These are phyloP conservation scores for Mycena vulgaris DNA, from an alignment of 768 basidiomycete species.

Conservation along the genomic window DNA sequence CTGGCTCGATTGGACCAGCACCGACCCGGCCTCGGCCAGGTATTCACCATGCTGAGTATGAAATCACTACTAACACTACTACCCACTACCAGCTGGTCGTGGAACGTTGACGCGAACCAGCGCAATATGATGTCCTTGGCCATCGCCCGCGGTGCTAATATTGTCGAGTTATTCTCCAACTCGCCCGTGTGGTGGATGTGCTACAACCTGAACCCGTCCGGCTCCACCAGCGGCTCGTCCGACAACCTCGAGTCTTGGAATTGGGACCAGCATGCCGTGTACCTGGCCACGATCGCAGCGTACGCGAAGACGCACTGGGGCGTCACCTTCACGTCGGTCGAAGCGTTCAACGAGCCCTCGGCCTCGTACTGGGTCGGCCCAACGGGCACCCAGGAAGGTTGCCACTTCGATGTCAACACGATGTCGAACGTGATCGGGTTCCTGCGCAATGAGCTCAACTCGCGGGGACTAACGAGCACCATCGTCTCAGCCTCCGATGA, in stretches of 20 bases:
- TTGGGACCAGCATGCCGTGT: conserved; percentile 37
- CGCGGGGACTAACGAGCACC: conserved; percentile 32
- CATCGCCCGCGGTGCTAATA: conserved; percentile 32
- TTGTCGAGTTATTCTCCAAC: conserved; percentile 39
- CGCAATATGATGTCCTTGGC: conserved; percentile 35
- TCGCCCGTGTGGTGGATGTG: conserved; percentile 39
- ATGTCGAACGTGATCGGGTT: conserved; percentile 35
- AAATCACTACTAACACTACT: too few species aligned
- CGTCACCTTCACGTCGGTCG: conserved; percentile 38
- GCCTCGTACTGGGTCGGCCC: conserved; percentile 37
- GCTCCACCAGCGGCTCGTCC: conserved; percentile 30
- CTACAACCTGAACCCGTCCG: conserved; percentile 38
- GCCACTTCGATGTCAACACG: conserved; percentile 40
- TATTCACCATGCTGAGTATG: too few species aligned
- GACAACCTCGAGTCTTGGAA: conserved; percentile 42
- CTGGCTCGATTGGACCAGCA: conserved; percentile 37
- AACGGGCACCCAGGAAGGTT: conserved; percentile 39
- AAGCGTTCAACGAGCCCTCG: conserved; percentile 41
- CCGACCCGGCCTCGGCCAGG: conserved; percentile 22
- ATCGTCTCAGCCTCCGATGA: conserved; percentile 38
- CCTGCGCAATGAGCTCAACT: conserved; percentile 37
- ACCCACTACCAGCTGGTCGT: conserved; percentile 33
- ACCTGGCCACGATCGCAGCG: conserved; percentile 34
- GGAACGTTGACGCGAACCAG: conserved; percentile 40
- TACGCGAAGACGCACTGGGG: conserved; percentile 30